Percentiles rank a stretch among this genome's conserved stretches.
phyloP scores from a whole-genome alignment of 2,329 filamentous ascomycete genomes.

The Madurella fahalii region DNA sequence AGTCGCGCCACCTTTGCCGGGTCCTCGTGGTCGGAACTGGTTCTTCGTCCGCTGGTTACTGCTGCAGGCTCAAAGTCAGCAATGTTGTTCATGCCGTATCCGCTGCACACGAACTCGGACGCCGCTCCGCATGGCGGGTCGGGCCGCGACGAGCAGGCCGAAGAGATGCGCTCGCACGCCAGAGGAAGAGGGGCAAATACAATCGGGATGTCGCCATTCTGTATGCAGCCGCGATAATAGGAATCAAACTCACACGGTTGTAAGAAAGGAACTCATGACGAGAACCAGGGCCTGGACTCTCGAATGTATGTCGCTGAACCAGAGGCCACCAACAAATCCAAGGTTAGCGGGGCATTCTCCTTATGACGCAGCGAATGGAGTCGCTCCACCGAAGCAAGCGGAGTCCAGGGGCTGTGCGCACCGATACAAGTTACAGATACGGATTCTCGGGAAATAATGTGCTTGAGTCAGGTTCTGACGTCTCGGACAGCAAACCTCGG shows the following conservation, averaged over 20 bases:
- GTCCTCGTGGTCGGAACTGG: conserved; percentile 83
- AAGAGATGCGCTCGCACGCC: conserved; percentile 25
- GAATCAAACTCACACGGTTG: conserved; percentile 65
- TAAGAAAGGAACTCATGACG: conserved; percentile 72
- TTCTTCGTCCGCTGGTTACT: conserved; percentile 85
- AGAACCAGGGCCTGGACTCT: conserved; percentile 5
- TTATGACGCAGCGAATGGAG: conserved; percentile 20
- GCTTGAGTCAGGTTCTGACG: not conserved
- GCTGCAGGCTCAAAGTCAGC: conserved; percentile 17
- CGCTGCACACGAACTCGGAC: not conserved
- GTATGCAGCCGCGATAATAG: not conserved
- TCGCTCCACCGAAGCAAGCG: conserved; percentile 11
- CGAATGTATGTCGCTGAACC: conserved; percentile 22
- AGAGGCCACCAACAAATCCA: conserved; percentile 3
- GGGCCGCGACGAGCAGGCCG: not conserved
- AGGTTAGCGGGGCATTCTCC: conserved; percentile 23
- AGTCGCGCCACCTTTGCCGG: conserved; percentile 79
- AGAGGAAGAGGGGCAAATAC: conserved; percentile 6
- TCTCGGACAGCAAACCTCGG: not conserved
- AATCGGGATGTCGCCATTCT: conserved; percentile 13
- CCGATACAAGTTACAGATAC: conserved; percentile 15
- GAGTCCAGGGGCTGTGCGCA: conserved; percentile 7
- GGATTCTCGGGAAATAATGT: not conserved
- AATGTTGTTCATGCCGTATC: not conserved
- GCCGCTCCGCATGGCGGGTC: conserved; percentile 1